Base-by-base conservation (phyloP, 306 rosid species). In the Ochetophila trinervis region DNA sequence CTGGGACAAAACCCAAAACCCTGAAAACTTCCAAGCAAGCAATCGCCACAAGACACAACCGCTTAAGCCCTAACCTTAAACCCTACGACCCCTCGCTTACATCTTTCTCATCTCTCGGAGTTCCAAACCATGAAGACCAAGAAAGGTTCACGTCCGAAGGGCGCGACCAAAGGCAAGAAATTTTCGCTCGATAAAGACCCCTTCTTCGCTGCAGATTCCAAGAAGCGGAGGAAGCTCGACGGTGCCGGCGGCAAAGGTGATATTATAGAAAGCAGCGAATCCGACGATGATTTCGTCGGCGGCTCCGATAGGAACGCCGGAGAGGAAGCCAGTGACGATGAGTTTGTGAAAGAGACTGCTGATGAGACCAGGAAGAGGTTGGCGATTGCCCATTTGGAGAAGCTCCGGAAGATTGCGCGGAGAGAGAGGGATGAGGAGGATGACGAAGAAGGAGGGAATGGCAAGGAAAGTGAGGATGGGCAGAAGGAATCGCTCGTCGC, bases 331-430 rank as follows among this genome's bases (percentile, higher is more conserved):
- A 80, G 40, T 4, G 74, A 45, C 21, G 81, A 40, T 24, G 80
- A 56, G 44, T 30, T 61, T 18, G 71, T 57, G 66, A 84, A 78
- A 51, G 97, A 90, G 65, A 93, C 91, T 3, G 82, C 69, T 2
- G 96, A 62, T 5, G 99, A 93, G 80, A 79, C 71, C 9, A 80
- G 89, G 84, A 85, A 83, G 87, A 67, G 95, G 67, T 22, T 87
- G 32, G 89, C 96, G 0, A 63, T 50, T 22, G 89, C 84, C 32
- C 74, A 70, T 62, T 40, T 90, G 78, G 77, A 51, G 30, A 84
- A 36, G 71, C 50, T 76, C 60, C 76, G 83, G 3, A 69, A 71
- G 7, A 73, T 82, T 55, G 78, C 71, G 6, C 68, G 61, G 82
- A 86, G 67, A 68, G 67, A 78, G 66, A 85, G 83, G 85, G 87